Percentiles rank a stretch among this genome's conserved stretches.
phyloP scores from a whole-genome alignment of 257 asterid genomes.

The Henckelia pumila region DNA sequence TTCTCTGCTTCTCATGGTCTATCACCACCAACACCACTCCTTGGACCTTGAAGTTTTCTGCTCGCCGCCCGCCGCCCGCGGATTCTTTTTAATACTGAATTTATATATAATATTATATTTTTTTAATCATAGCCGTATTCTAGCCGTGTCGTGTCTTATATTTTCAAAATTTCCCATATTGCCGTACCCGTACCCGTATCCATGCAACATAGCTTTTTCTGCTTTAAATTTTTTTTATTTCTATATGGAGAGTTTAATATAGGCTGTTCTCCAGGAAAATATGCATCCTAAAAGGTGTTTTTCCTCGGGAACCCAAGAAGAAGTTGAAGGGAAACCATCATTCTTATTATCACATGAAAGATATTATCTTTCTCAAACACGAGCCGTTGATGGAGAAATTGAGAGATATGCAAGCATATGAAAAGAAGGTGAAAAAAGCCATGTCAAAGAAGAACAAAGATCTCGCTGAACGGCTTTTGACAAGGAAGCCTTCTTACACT shows the following conservation, averaged over 20 bases:
- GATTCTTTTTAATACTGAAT: too few species aligned
- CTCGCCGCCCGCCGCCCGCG: too few species aligned
- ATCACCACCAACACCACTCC: too few species aligned
- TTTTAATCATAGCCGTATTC: too few species aligned
- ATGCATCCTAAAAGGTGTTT: slow-evolving; percentile 81
- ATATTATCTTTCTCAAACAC: slow-evolving; percentile 76
- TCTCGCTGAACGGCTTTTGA: slow-evolving; percentile 74
- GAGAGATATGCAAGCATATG: slow-evolving; percentile 69
- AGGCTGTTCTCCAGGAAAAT: slow-evolving; percentile 33
- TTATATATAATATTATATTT: too few species aligned
- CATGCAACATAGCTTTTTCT: too few species aligned
- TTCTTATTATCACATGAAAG: slow-evolving; percentile 87
- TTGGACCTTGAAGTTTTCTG: too few species aligned
- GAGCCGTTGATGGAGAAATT: slow-evolving; percentile 84
- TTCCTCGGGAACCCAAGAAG: slow-evolving; percentile 96
- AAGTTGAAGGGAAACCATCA: slow-evolving; percentile 97
- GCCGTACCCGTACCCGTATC: too few species aligned
- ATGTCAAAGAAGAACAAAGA: slow-evolving; percentile 76
- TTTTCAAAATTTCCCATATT: too few species aligned
- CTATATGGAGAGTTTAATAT: slow-evolving; percentile 10
- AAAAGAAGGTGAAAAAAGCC: slow-evolving; percentile 81
- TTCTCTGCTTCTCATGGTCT: too few species aligned
- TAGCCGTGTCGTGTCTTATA: too few species aligned
- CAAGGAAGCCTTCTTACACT: slow-evolving; percentile 71
- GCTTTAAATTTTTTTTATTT: too few species aligned